phyloP scores from a whole-genome alignment of 305 asterid species.

The Striga hermonthica region DNA sequence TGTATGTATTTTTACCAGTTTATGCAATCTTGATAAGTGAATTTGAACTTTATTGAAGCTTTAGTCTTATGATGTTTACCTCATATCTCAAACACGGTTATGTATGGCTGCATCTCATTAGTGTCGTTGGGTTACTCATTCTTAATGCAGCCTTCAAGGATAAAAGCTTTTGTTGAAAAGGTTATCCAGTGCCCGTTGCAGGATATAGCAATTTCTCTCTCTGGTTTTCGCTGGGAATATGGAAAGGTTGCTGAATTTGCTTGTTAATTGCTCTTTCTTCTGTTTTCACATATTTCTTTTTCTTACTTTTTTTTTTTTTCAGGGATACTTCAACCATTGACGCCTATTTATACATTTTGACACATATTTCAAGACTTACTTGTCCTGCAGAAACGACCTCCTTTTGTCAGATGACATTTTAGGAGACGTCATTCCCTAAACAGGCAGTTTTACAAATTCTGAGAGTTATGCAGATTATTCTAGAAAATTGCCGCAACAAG shows the following conservation, averaged over 20 bases:
- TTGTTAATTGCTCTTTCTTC: conserved; percentile 20
- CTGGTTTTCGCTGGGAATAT: conserved; percentile 92
- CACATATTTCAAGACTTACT: conserved; percentile 80
- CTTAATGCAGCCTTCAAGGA: conserved; percentile 66
- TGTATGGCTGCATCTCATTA: conserved; percentile 15
- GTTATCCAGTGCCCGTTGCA: conserved; percentile 95
- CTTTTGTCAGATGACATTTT: conserved; percentile 69
- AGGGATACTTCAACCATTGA: conserved; percentile 97
- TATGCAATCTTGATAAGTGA: too few species aligned
- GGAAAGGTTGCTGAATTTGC: conserved; percentile 62
- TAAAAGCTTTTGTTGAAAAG: conserved; percentile 86
- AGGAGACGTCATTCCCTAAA: conserved; percentile 73
- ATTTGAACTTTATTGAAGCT: too few species aligned
- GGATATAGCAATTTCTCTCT: conserved; percentile 89
- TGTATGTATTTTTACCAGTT: too few species aligned
- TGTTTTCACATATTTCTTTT: conserved; percentile 11
- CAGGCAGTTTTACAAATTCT: conserved; percentile 81
- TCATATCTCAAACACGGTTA: background rate
- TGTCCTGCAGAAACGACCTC: conserved; percentile 82
- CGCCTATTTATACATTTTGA: conserved; percentile 91
- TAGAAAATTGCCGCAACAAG: conserved; percentile 87
- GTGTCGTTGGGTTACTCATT: conserved; percentile 25
- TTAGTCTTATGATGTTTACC: conserved; percentile 22
- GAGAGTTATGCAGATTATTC: conserved; percentile 79
- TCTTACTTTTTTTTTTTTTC: conserved; percentile 40